Evolutionary conservation across 1,284 basidiomycete species (phyloP).

Genomic region (Leccinum insolens): DNA sequence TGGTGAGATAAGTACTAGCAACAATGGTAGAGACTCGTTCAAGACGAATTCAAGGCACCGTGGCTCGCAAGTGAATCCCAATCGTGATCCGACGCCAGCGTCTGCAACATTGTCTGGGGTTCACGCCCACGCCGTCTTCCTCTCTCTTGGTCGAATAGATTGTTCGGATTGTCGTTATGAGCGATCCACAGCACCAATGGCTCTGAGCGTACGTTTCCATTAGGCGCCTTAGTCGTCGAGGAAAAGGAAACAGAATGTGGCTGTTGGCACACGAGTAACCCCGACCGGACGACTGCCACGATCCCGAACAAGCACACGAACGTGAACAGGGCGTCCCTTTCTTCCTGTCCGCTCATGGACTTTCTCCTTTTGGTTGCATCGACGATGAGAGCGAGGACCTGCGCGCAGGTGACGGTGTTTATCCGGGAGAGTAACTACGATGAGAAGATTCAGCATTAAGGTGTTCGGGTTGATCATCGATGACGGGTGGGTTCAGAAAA

Average conservation of each 20-base stretch:
- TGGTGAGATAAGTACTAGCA: too few relatives aligned
- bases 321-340: conserved; percentile 79
- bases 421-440: conserved; percentile 79
- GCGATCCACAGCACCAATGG: conserved; percentile 75
- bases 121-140: background rate
- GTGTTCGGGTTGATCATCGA: background rate
- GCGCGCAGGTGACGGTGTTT: conserved; percentile 73
- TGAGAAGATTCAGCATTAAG: background rate
- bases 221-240: conserved; percentile 42
- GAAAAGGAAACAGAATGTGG: conserved; percentile 42
- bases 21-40: too few relatives aligned
- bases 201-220: conserved; percentile 57
- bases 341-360: conserved; percentile 86
- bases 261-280: conserved; percentile 69
- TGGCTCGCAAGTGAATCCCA: too few relatives aligned
- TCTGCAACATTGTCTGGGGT: too few relatives aligned
- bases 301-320: conserved; percentile 91
- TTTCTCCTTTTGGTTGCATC: conserved; percentile 70
- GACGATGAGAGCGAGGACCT: conserved; percentile 74
- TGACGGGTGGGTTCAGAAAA: background rate
- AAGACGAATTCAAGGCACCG: too few relatives aligned
- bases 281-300: conserved; percentile 78
- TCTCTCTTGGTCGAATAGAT: conserved; percentile 43
- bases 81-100: too few relatives aligned
- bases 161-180: conserved; percentile 52